phyloP scores from a whole-genome alignment of 768 basidiomycete genomes.

The Lactarius hengduanensis region DNA sequence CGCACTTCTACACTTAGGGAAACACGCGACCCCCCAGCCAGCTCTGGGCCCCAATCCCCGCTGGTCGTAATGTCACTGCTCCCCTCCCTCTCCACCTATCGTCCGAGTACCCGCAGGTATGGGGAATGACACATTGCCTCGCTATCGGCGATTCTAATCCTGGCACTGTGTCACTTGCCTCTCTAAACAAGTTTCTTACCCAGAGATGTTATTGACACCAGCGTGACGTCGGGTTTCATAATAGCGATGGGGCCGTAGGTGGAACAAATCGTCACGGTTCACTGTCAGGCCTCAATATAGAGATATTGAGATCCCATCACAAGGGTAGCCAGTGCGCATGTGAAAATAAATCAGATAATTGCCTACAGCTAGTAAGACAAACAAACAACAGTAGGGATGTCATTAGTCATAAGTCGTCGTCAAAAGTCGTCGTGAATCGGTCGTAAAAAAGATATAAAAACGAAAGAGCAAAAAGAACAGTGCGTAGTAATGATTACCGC shows the following conservation, averaged over 20 bases:
- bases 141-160: not conserved
- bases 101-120: not conserved
- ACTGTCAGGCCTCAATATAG: too few relatives aligned
- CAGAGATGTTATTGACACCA: not conserved
- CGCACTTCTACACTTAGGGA: not conserved
- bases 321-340: not conserved
- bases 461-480: not conserved
- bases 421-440: not conserved
- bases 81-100: not conserved
- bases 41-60: not conserved
- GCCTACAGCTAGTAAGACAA: constrained; percentile 22
- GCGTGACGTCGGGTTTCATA: not conserved
- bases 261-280: too few relatives aligned
- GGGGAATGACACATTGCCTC: not conserved
- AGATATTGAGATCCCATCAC: not conserved
- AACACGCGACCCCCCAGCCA: not conserved
- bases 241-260: not conserved
- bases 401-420: constrained; percentile 17
- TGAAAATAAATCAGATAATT: constrained; percentile 3
- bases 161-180: not conserved
- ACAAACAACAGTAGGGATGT: constrained; percentile 21
- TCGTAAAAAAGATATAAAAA: constrained; percentile 1
- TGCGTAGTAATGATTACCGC: constrained; percentile 4
- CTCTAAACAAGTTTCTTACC: not conserved
- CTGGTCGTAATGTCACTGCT: not conserved